Base-by-base conservation (phyloP, 2,329 filamentous ascomycete species). In the Paecilomyces fulvus region DNA sequence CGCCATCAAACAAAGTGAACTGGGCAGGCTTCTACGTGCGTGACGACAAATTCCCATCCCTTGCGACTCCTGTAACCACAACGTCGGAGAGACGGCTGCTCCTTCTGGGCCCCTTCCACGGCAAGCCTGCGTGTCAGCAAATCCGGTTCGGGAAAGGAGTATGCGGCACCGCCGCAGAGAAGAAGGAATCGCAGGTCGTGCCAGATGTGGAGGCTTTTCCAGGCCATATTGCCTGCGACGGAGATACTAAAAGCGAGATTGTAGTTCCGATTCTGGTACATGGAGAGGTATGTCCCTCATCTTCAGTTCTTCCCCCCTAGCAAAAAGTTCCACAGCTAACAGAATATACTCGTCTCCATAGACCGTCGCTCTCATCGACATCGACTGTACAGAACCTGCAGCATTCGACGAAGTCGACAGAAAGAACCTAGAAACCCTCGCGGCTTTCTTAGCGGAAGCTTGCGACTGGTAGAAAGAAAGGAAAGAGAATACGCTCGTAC, bases 141-240 rank as follows among this genome's bases (percentile, higher is more conserved):
- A 79, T 79, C 50, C 65, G 65, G 1, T 73, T 78, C 53, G 76
- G 75, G 0, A 69, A 69, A 48, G 77, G 77, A 7, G 77, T 79
- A 5, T 79, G 77, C 60, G 77, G 77, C 1, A 69, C 73, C 0
- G 76, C 75, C 2, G 76, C 75, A 0, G 65, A 67, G 43, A 69
- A 66, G 43, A 68, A 66, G 30, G 65, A 72, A 62, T 75, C 72
- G 0, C 61, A 76, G 2, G 52, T 77, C 10, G 75, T 79, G n/a
- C 63, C 66, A 0, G 76, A 79, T 56, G 75, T 79, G 51, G 51
- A 67, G 43, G 57, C 64, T 6, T 79, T 77, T 59, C 73, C 75
- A 10, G 76, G 77, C 2, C 77, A 79, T 65, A 79, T 79, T 66
- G 75, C 77, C 10, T 79, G 77, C 61, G 77, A 79, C 61, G 73